These are phyloP conservation scores for Aspergillus hortae DNA, from an alignment of 2,329 filamentous ascomycete genomes.

Conservation along the genomic window DNA sequence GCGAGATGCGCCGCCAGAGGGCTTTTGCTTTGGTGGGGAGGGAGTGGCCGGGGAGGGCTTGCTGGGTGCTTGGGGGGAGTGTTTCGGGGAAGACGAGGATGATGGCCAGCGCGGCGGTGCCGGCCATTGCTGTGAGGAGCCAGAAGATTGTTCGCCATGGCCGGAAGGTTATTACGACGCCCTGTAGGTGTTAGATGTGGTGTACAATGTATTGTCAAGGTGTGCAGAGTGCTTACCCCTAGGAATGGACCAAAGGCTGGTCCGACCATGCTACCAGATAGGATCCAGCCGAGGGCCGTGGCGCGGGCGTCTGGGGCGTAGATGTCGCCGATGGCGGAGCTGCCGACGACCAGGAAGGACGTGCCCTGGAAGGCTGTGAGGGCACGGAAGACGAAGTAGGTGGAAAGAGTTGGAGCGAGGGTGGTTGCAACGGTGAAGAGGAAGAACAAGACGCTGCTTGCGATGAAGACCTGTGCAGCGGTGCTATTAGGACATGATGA, in stretches of 20 bases:
- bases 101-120: slow-evolving; percentile 55
- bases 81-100: slow-evolving; percentile 70
- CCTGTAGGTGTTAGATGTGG: slow-evolving; percentile 45
- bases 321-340: slow-evolving; percentile 65
- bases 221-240: slow-evolving; percentile 23
- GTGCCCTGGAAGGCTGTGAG: slow-evolving; percentile 73
- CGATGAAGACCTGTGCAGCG: slow-evolving; percentile 50
- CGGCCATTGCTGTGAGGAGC: slow-evolving; percentile 68
- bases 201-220: not conserved
- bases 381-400: slow-evolving; percentile 72
- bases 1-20: slow-evolving; percentile 64
- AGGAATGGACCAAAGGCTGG: slow-evolving; percentile 59
- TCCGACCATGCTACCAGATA: slow-evolving; percentile 67
- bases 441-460: slow-evolving; percentile 62
- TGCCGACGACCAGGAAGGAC: slow-evolving; percentile 68
- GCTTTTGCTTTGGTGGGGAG: slow-evolving; percentile 48
- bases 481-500: not conserved
- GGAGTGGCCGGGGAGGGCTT: slow-evolving; percentile 59
- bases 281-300: slow-evolving; percentile 70
- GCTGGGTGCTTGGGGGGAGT: slow-evolving; percentile 60
- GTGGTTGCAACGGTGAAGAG: slow-evolving; percentile 69
- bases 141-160: slow-evolving; percentile 75
- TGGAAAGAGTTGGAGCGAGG: slow-evolving; percentile 64
- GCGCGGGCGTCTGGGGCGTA: slow-evolving; percentile 66
- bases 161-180: slow-evolving; percentile 71